These are phyloP conservation scores for Pyricularia pennisetigena DNA, from an alignment of 2,329 filamentous ascomycete species.

Conservation along the genomic window DNA sequence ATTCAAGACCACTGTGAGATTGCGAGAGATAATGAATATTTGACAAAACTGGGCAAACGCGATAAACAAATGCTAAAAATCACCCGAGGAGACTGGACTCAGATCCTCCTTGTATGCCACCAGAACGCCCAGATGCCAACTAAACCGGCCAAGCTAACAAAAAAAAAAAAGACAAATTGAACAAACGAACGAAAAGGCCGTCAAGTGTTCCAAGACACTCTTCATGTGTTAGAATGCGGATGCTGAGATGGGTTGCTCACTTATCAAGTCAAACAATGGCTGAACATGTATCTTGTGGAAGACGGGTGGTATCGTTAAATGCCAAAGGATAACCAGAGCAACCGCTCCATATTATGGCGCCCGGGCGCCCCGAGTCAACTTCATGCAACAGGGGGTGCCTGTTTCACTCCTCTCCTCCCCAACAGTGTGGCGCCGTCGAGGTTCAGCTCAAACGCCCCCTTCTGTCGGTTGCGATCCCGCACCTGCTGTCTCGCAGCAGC, in stretches of 20 bases:
- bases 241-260: not conserved
- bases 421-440: conserved; percentile 85
- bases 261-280: not conserved
- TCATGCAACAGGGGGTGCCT: conserved; percentile 31
- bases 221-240: not conserved
- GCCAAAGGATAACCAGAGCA: not conserved
- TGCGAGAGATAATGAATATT: not conserved
- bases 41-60: not conserved
- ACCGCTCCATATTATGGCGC: not conserved
- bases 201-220: not conserved
- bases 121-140: not conserved
- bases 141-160: not conserved
- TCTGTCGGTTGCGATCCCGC: conserved; percentile 53
- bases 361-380: conserved; percentile 4
- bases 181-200: not conserved
- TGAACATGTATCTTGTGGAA: not conserved
- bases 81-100: not conserved
- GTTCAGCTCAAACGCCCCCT: conserved; percentile 83
- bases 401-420: conserved; percentile 55
- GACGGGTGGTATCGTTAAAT: not conserved
- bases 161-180: not conserved
- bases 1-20: not conserved
- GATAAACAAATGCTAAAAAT: not conserved
- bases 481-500: conserved; percentile 78
- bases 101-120: not conserved